phyloP scores from a whole-genome alignment of 176 grass and related monocot species.

The Bolboschoenus planiculmis region DNA sequence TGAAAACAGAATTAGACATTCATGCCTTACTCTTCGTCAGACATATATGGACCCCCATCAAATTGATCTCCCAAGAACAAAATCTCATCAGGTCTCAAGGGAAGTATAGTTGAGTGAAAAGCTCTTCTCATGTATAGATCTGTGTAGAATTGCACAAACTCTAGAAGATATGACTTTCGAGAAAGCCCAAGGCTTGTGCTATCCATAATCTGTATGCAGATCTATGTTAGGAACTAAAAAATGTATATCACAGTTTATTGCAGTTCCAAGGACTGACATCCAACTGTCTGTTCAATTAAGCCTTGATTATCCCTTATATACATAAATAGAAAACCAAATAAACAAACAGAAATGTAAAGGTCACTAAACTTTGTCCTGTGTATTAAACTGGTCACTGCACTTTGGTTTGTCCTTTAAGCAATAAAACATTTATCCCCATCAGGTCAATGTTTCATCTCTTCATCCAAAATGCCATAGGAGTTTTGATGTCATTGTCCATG shows the following conservation, averaged over 20 bases:
- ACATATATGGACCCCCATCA: slow-evolving; percentile 70
- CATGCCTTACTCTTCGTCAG: slow-evolving; percentile 92
- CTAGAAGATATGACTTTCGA: slow-evolving; percentile 49
- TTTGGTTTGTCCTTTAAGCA: not conserved
- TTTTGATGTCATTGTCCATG: not conserved
- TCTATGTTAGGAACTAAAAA: not conserved
- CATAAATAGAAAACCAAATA: not conserved
- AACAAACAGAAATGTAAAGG: not conserved
- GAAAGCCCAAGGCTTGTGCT: slow-evolving; percentile 68
- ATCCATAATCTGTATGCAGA: slow-evolving; percentile 79
- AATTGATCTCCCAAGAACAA: slow-evolving; percentile 89
- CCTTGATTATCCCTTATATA: not conserved
- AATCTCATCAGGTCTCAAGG: slow-evolving; percentile 64
- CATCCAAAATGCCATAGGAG: not conserved
- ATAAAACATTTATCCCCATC: not conserved
- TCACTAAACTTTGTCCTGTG: not conserved
- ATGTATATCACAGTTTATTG: not conserved
- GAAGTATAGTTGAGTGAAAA: slow-evolving; percentile 69
- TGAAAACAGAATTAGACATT: slow-evolving; percentile 43
- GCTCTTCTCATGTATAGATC: slow-evolving; percentile 95
- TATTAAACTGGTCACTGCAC: not conserved
- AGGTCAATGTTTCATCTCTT: not conserved
- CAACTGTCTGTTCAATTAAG: not conserved
- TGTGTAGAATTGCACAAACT: slow-evolving; percentile 73
- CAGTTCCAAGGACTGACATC: not conserved